Evolutionary conservation across 192 early-diverging fungal species (phyloP).

Genomic region (Coemansia sp.): DNA sequence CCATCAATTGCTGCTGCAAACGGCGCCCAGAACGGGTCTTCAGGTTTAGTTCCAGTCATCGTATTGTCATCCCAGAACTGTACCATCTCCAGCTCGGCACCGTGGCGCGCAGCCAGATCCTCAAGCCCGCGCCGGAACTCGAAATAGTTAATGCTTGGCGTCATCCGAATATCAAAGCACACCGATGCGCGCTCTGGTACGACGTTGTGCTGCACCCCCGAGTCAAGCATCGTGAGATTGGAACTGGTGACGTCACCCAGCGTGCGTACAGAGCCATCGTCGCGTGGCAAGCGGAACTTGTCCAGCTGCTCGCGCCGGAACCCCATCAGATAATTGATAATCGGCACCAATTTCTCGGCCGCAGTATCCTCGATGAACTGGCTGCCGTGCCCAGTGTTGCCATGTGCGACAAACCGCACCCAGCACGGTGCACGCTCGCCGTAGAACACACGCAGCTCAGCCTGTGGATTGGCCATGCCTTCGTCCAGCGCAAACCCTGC

Average conservation of each 20-base stretch:
- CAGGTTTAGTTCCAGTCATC: constrained; percentile 53
- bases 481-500: constrained; percentile 85
- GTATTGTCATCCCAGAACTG: constrained; percentile 62
- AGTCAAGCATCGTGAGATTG: constrained; percentile 76
- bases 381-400: constrained; percentile 78
- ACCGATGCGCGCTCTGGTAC: constrained; percentile 69
- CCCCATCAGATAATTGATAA: constrained; percentile 68
- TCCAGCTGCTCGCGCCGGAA: constrained; percentile 66
- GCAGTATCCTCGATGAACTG: constrained; percentile 79
- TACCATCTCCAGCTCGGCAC: constrained; percentile 64
- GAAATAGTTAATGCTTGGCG: constrained; percentile 64
- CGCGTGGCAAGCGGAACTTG: constrained; percentile 56
- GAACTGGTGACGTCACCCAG: constrained; percentile 80
- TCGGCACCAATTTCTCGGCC: constrained; percentile 63
- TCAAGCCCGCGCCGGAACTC: constrained; percentile 57
- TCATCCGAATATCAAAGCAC: constrained; percentile 76
- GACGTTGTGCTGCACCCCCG: constrained; percentile 78
- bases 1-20: constrained; percentile 60
- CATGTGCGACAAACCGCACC: constrained; percentile 68
- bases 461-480: constrained; percentile 70
- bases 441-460: constrained; percentile 75
- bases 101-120: constrained; percentile 35
- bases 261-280: constrained; percentile 50
- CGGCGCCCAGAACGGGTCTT: constrained; percentile 69
- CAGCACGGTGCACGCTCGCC: constrained; percentile 86